phyloP scores from a whole-genome alignment of 352 stramenopile genomes.

The Phytophthora nicotianae region DNA sequence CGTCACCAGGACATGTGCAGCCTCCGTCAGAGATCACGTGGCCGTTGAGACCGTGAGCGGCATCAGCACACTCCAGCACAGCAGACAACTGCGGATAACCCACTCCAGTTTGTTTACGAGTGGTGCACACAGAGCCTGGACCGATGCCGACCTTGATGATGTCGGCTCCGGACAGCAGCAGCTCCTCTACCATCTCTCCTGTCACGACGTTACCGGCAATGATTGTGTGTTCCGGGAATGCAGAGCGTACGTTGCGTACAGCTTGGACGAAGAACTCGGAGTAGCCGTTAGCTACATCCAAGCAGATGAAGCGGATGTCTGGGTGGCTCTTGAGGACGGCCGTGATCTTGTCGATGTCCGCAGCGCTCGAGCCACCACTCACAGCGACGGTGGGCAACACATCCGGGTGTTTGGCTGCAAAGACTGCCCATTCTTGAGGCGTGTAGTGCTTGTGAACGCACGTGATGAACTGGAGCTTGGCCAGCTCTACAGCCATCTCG shows the following conservation, averaged over 20 bases:
- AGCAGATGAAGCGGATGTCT: constrained; percentile 84
- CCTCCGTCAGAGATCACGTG: constrained; percentile 91
- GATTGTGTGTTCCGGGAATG: constrained; percentile 84
- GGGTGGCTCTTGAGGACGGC: constrained; percentile 62
- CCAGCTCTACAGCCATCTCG: constrained; percentile 83
- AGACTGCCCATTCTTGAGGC: constrained; percentile 65
- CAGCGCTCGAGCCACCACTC: constrained; percentile 69
- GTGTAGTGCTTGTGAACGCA: constrained; percentile 93
- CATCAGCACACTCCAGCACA: constrained; percentile 92
- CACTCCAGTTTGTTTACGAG: constrained; percentile 92
- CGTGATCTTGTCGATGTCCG: constrained; percentile 77
- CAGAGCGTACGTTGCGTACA: constrained; percentile 60
- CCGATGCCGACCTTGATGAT: constrained; percentile 95
- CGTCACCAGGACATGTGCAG: constrained; percentile 89
- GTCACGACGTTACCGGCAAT: constrained; percentile 94
- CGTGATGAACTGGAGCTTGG: constrained; percentile 86
- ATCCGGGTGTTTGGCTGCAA: constrained; percentile 56
- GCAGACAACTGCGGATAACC: constrained; percentile 92
- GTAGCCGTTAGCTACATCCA: constrained; percentile 92
- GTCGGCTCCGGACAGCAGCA: constrained; percentile 90
- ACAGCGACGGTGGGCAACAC: constrained; percentile 79
- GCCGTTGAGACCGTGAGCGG: constrained; percentile 87
- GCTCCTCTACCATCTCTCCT: constrained; percentile 92
- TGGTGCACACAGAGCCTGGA: constrained; percentile 92
- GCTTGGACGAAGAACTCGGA: constrained; percentile 88